Evolutionary conservation across 2,329 filamentous ascomycete species (phyloP), one percentile per base, ranked within the genome.

Genomic region (Penicillium crustosum): DNA sequence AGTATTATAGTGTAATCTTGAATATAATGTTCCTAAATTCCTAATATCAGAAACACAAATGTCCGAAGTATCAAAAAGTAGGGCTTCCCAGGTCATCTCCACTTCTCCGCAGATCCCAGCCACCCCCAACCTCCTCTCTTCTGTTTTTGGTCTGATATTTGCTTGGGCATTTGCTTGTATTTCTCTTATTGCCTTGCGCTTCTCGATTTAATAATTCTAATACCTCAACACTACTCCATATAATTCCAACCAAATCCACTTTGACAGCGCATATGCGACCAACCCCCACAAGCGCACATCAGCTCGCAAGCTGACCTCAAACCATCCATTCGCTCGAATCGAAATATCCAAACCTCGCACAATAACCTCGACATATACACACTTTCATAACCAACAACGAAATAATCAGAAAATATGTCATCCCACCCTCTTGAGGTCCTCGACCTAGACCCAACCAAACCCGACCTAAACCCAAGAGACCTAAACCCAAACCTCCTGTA

Each of bases 51-150:
- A 15, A 36, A 23, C 23, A 15, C 33, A 9, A 45, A 15, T 19
- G 27, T 19, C 43, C 13, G 19, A 51, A 42, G 31, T 45, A 54
- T 29, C 10, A 39, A 54, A 49, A 31, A 25, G 19, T 25, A 35
- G 45, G 45, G 45, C 33, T 19, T 50, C 21, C 31, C 25, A 25
- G 35, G 13, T 15, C 25, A 29, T 29, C 45, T 39, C 54, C 54
- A 56, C 54, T 47, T 52, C 53, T 56, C 53, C 54, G 23, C 48
- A 52, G 47, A 52, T 45, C 54, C 54, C 54, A 52, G 48, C 53
- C 53, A 43, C 53, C 41, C 51, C 54, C 53, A 56, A 31, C 54
- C 54, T 56, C 54, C 21, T 42, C 13, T 45, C 23, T 21, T 12
- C 10, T 25, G 5, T n/a, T 27, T 12, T 43, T 25, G 13, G 12